Percentiles rank a stretch among this genome's conserved stretches.
These are phyloP conservation scores for Colletotrichum sidae DNA, from an alignment of 2,329 filamentous ascomycete species.

Conservation along the genomic window DNA sequence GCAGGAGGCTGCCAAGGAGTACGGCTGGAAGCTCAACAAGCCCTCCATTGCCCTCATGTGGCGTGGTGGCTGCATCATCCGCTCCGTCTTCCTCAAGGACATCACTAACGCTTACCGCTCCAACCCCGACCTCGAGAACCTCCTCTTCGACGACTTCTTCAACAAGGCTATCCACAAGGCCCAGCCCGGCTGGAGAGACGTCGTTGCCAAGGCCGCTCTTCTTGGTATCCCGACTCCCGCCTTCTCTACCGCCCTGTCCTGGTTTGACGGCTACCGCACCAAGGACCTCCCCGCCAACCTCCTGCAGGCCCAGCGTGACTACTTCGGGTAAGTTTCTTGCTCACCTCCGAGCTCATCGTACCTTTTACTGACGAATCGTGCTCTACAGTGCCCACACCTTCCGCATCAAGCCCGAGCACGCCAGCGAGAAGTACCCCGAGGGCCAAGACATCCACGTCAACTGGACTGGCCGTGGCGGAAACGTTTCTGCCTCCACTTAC, in stretches of 20 bases:
- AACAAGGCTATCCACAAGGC: conserved; percentile 98
- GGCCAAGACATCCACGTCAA: conserved; percentile 97
- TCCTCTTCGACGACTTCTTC: conserved; percentile 99
- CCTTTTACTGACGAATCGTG: neutral
- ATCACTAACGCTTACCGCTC: conserved; percentile 97
- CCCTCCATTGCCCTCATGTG: conserved; percentile 99
- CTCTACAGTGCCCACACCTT: conserved; percentile 80
- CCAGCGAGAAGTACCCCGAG: conserved; percentile 82
- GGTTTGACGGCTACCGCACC: conserved; percentile 99
- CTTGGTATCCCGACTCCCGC: conserved; percentile 96
- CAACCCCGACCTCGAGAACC: conserved; percentile 95
- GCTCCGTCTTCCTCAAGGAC: conserved; percentile 99
- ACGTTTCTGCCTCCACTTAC: conserved; percentile 97
- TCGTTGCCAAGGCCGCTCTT: conserved; percentile 90
- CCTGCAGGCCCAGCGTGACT: conserved; percentile 98
- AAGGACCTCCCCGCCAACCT: conserved; percentile 98
- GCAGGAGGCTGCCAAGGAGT: conserved; percentile 98
- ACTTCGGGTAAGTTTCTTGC: conserved; percentile 72
- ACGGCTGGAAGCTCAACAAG: conserved; percentile 99
- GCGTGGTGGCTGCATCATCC: conserved; percentile 99
- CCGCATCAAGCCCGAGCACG: conserved; percentile 84
- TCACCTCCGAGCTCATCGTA: no score
- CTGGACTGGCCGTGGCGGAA: conserved; percentile 98
- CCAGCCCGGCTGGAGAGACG: conserved; percentile 91
- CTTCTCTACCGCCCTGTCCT: conserved; percentile 96